phyloP scores from a whole-genome alignment of 805 yeast genomes.

The Candida boleticola region DNA sequence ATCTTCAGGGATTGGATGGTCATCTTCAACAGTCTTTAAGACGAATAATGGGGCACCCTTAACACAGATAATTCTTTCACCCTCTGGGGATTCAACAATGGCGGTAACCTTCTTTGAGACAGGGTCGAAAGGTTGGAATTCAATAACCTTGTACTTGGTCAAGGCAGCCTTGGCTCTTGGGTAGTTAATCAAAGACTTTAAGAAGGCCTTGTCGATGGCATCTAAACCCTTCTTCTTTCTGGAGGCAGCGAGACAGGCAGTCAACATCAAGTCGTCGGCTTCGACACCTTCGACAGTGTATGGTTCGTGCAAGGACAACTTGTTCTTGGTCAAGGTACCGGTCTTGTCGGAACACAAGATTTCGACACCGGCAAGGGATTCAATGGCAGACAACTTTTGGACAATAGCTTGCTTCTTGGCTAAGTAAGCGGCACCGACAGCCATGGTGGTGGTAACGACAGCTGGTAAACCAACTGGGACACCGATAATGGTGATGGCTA shows the following conservation, averaged over 20 bases:
- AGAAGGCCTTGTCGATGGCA: conserved; percentile 96
- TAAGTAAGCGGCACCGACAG: conserved; percentile 98
- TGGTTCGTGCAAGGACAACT: conserved; percentile 93
- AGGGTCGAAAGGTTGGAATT: conserved; percentile 97
- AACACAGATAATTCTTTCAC: conserved; percentile 92
- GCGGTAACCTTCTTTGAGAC: conserved; percentile 96
- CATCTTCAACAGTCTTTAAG: conserved; percentile 94
- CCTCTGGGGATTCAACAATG: conserved; percentile 92
- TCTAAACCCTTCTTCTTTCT: conserved; percentile 98
- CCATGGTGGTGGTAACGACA: conserved; percentile 98
- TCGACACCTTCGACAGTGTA: conserved; percentile 97
- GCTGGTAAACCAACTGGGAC: conserved; percentile 99
- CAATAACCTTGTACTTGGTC: conserved; percentile 90
- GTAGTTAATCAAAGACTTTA: conserved; percentile 81
- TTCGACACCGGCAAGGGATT: conserved; percentile 96
- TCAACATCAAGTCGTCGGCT: conserved; percentile 92
- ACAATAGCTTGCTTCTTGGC: conserved; percentile 98
- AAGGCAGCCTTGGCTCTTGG: conserved; percentile 92
- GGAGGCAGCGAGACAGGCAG: conserved; percentile 97
- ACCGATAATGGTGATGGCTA: conserved; percentile 96
- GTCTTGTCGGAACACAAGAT: conserved; percentile 97
- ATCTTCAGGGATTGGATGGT: conserved; percentile 94
- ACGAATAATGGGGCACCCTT: conserved; percentile 98
- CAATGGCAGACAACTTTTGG: conserved; percentile 94
- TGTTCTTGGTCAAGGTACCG: conserved; percentile 97